Evolutionary conservation across 352 stramenopile genomes (phyloP).

Genomic region (Phytophthora syringae): DNA sequence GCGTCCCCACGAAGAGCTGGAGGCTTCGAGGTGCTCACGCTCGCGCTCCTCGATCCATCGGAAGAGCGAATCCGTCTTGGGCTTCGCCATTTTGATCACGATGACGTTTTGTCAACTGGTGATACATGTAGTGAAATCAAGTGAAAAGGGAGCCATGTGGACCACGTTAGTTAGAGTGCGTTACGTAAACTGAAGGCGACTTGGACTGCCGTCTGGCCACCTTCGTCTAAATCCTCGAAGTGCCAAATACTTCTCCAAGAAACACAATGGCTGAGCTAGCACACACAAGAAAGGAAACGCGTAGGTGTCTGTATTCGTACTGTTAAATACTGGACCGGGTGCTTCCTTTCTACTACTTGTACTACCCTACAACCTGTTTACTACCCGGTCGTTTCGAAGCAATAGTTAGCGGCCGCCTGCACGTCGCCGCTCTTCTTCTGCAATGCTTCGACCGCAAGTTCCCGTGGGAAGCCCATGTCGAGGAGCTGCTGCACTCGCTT

Average conservation of each 20-base stretch:
- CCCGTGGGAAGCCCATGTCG: slow-evolving; percentile 75
- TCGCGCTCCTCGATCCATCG: slow-evolving; percentile 75
- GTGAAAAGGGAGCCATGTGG: too few species aligned
- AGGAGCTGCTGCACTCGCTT: slow-evolving; percentile 67
- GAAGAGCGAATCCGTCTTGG: slow-evolving; percentile 78
- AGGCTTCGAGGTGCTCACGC: slow-evolving; percentile 21
- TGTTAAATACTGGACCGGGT: background rate
- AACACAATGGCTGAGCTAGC: too few species aligned
- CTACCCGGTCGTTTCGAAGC: slow-evolving; percentile 54
- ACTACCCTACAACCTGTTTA: background rate
- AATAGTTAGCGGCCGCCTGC: slow-evolving; percentile 69
- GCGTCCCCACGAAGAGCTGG: slow-evolving; percentile 48
- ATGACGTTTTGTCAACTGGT: background rate
- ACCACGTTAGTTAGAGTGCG: background rate
- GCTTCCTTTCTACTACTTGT: slow-evolving; percentile 17
- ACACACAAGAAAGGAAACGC: background rate
- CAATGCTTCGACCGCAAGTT: slow-evolving; percentile 60
- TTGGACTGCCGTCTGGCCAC: too few species aligned
- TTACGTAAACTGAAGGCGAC: slow-evolving; percentile 4
- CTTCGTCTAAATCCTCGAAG: too few species aligned
- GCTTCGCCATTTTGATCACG: too few species aligned
- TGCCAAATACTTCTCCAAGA: too few species aligned
- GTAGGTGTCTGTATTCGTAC: background rate
- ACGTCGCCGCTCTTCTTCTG: slow-evolving; percentile 61
- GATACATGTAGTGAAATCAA: background rate